phyloP scores from a whole-genome alignment of 495 filamentous ascomycete genomes.

The Aspergillus diversus region DNA sequence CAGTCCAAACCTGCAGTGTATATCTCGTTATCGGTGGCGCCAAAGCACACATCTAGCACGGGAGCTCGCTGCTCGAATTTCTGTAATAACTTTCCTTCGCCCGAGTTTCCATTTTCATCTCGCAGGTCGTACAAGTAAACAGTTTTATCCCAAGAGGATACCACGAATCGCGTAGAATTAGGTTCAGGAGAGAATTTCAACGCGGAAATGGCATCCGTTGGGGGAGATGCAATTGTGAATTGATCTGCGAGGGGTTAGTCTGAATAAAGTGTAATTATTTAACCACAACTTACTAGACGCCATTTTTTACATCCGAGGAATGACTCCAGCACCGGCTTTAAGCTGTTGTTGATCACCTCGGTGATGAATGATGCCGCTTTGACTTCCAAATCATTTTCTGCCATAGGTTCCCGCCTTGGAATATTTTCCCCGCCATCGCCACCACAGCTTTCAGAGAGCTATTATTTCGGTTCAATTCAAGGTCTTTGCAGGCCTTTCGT shows the following conservation, averaged over 20 bases:
- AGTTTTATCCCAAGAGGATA: constrained; percentile 93
- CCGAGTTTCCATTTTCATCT: constrained; percentile 57
- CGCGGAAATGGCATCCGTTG: constrained; percentile 86
- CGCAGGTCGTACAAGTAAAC: constrained; percentile 87
- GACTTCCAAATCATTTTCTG: constrained; percentile 39
- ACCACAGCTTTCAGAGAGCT: neutral
- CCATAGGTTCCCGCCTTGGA: constrained; percentile 31
- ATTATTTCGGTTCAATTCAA: constrained; percentile 20
- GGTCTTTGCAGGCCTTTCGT: neutral
- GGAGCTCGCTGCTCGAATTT: constrained; percentile 84
- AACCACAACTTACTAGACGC: constrained; percentile 39
- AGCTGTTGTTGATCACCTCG: constrained; percentile 29
- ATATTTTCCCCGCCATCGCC: constrained; percentile 37
- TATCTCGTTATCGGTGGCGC: constrained; percentile 74
- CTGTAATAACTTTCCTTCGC: constrained; percentile 63
- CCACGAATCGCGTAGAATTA: constrained; percentile 68
- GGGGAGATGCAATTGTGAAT: constrained; percentile 60
- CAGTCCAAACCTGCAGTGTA: constrained; percentile 85
- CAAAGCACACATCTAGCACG: constrained; percentile 90
- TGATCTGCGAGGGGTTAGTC: constrained; percentile 42
- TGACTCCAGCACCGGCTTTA: constrained; percentile 4
- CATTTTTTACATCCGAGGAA: constrained; percentile 28
- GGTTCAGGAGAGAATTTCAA: constrained; percentile 79
- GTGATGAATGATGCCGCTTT: constrained; percentile 35
- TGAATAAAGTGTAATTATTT: neutral